Percentiles rank a stretch among this genome's conserved stretches.
Conservation (phyloP, 495 filamentous ascomycete genomes). For the Apiosordaria backusii region DNA sequence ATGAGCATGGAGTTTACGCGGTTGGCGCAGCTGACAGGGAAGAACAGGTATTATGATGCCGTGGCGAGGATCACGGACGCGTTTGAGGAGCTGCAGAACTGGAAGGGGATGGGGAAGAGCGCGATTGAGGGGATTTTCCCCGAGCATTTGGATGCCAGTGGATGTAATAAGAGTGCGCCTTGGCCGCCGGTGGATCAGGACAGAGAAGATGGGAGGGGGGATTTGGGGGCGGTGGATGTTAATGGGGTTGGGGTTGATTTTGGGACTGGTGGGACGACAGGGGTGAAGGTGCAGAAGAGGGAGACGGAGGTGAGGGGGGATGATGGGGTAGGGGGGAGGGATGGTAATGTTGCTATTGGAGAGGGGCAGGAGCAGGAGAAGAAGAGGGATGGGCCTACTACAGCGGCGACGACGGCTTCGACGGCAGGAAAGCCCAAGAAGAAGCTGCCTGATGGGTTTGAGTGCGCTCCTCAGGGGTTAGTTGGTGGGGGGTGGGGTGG, state of each 20-base stretch:
- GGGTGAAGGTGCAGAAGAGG: not conserved
- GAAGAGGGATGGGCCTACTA: not conserved
- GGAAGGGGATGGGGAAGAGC: constrained; percentile 48
- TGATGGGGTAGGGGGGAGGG: constrained; percentile 2
- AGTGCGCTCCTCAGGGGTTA: constrained; percentile 56
- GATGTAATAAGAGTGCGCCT: constrained; percentile 48
- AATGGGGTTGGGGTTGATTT: not conserved
- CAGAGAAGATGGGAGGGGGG: constrained; percentile 19
- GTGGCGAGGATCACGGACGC: constrained; percentile 87
- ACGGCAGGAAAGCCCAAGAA: constrained; percentile 18
- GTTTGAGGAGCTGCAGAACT: constrained; percentile 70
- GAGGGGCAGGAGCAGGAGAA: too few relatives aligned
- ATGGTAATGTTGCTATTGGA: not conserved
- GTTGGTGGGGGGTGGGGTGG: constrained; percentile 34
- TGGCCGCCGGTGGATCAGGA: constrained; percentile 18
- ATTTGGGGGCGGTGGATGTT: constrained; percentile 18
- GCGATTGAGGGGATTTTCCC: constrained; percentile 84
- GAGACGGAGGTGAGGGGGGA: not conserved
- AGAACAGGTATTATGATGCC: constrained; percentile 91
- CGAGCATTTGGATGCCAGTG: constrained; percentile 66
- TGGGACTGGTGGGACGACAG: not conserved
- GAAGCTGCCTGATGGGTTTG: constrained; percentile 30
- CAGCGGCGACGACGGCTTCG: not conserved
- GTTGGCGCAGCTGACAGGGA: constrained; percentile 82
- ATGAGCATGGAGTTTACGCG: constrained; percentile 94